Percentiles rank a stretch among this genome's conserved stretches.
These are phyloP conservation scores for Boletus edulis DNA, from an alignment of 768 basidiomycete genomes.

Conservation along the genomic window DNA sequence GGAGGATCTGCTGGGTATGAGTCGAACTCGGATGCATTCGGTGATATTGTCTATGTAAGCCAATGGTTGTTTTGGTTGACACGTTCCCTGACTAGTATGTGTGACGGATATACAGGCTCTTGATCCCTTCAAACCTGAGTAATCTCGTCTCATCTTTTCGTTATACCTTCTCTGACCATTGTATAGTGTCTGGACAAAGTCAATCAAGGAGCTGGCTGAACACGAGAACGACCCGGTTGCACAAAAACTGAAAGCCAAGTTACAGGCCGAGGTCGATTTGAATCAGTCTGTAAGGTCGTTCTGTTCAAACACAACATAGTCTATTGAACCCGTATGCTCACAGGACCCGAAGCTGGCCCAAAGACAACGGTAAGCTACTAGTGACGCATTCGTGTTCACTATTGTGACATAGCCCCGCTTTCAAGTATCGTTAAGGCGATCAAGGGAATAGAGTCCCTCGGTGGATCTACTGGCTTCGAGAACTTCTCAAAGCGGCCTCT, in stretches of 20 bases:
- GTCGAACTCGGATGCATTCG: not conserved
- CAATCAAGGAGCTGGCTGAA: not conserved
- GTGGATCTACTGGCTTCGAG: constrained; percentile 1
- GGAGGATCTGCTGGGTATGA: constrained; percentile 1
- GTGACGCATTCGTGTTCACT: not conserved
- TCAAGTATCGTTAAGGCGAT: not conserved
- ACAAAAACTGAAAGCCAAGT: not conserved
- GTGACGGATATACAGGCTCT: not conserved
- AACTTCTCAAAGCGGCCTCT: not conserved
- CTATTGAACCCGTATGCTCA: too few species aligned
- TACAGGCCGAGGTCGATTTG: constrained; percentile 1
- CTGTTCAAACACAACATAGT: too few species aligned
- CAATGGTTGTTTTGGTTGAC: not conserved
- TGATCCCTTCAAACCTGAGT: not conserved
- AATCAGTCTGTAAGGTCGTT: not conserved
- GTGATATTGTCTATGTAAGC: not conserved
- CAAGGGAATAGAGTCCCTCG: constrained; percentile 2
- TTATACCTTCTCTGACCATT: not conserved
- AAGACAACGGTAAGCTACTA: not conserved
- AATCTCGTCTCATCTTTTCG: not conserved
- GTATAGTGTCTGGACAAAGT: not conserved
- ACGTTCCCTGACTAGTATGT: not conserved
- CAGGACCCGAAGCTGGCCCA: not conserved
- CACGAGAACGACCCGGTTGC: not conserved
- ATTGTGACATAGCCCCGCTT: not conserved